Evolutionary conservation across 2,329 filamentous ascomycete genomes (phyloP).

Genomic region (Cephalotrichum gorgonifer): DNA sequence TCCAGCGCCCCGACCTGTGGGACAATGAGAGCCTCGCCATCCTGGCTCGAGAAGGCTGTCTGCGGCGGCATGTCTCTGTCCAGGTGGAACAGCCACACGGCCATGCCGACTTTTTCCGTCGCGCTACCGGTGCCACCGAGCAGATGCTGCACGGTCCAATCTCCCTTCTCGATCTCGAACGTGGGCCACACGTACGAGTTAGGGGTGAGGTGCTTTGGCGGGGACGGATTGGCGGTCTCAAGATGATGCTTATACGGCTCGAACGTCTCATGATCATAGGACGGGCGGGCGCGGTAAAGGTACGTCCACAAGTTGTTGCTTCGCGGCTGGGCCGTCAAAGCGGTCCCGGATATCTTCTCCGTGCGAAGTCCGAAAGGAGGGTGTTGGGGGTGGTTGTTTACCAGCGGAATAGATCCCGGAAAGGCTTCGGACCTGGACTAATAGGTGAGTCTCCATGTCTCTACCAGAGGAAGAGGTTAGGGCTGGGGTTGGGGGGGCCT

Average conservation of each 20-base stretch:
- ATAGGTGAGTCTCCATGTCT: no score
- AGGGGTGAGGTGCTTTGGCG: slow-evolving; percentile 28
- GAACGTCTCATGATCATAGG: slow-evolving; percentile 18
- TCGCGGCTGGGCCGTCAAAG: slow-evolving; percentile 19
- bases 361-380: slow-evolving; percentile 31
- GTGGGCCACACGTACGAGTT: slow-evolving; percentile 28
- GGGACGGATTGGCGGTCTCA: no score
- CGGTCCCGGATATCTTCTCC: slow-evolving; percentile 35
- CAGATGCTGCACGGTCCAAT: slow-evolving; percentile 37
- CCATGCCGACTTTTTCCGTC: slow-evolving; percentile 35
- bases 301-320: slow-evolving; percentile 20
- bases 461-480: no score
- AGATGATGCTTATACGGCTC: slow-evolving; percentile 7
- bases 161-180: slow-evolving; percentile 17
- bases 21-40: slow-evolving; percentile 58
- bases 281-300: slow-evolving; percentile 21
- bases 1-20: slow-evolving; percentile 55
- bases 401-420: no score
- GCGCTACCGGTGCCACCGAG: slow-evolving; percentile 39
- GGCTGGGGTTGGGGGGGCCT: no score
- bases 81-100: slow-evolving; percentile 35
- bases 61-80: slow-evolving; percentile 32
- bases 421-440: no score
- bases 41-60: slow-evolving; percentile 42
- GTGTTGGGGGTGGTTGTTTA: no score